Evolutionary conservation across 768 basidiomycete genomes (phyloP), one percentile per base, ranked within the genome.

Genomic region (Mycena kentingensis): DNA sequence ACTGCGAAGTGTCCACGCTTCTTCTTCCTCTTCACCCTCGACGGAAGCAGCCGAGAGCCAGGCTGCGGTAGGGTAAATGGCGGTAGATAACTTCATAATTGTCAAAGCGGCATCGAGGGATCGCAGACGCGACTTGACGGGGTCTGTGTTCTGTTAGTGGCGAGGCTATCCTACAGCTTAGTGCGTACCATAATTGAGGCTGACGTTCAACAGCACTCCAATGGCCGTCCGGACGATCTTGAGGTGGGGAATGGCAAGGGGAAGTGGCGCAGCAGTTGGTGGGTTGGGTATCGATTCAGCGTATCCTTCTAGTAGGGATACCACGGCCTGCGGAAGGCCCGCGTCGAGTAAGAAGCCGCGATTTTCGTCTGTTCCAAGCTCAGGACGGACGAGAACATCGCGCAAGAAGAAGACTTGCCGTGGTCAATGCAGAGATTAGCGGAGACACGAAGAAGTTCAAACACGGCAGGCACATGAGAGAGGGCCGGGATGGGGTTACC

Each of bases 401-500:
- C 49, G 32, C 26, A 31, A 38, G 34, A 43, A 32, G 25, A 15
- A 18, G 21, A 66, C 81, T 54, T 58, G 84, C 89, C 84, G 61
- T 93, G 89, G 65, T 93, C 89, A 71, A 90, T 84, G 67, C 88
- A 91, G 16, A 93, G 69, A 68, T 93, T 93, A 12, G 91, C 91
- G 22, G 83, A 83, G 13, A 91, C 83, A 51, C 91, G 80, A 48
- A 93, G 78, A 26, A 91, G 70, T 65, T 93, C 88, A 53, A 80
- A 80, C 21, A 84, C 73, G 10, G 79, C 78, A 8, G 77, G 63
- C 44, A 81, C 74, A 52, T 75, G 77, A n/a, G 68, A 55, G 25
- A 74, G 69, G 48, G 65, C 69, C 5, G 82, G 81, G 39, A 76
- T 72, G 18, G 75, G 57, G 5, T 77, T 64, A 36, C 77, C 81